Conservation (phyloP, 2,329 filamentous ascomycete genomes). For the Cytospora mali region DNA sequence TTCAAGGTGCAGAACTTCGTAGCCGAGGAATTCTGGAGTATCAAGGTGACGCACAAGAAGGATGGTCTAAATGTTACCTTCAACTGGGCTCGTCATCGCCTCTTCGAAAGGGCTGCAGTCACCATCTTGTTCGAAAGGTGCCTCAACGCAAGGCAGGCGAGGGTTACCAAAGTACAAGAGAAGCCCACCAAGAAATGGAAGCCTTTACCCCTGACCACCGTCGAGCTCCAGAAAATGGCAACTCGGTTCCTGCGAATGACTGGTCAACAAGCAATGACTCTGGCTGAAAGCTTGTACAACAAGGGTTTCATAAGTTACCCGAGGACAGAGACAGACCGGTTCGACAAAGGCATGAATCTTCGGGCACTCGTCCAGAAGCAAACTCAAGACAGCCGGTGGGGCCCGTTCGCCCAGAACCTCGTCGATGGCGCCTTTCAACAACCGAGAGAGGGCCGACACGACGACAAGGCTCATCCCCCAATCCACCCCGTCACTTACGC, state of each 20-base stretch:
- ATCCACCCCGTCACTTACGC: slow-evolving; percentile 95
- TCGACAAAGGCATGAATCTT: slow-evolving; percentile 87
- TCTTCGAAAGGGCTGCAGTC: slow-evolving; percentile 86
- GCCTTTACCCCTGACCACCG: slow-evolving; percentile 89
- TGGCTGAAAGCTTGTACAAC: slow-evolving; percentile 86
- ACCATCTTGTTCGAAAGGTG: slow-evolving; percentile 86
- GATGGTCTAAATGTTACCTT: slow-evolving; percentile 82
- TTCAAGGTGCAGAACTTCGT: slow-evolving; percentile 93
- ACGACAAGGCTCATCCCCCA: slow-evolving; percentile 95
- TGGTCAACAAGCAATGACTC: slow-evolving; percentile 85
- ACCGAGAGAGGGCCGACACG: slow-evolving; percentile 81
- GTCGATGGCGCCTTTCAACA: slow-evolving; percentile 76
- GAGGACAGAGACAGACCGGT: slow-evolving; percentile 94
- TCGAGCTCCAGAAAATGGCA: slow-evolving; percentile 95
- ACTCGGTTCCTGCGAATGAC: slow-evolving; percentile 88
- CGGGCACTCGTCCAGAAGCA: slow-evolving; percentile 82
- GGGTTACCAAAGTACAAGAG: slow-evolving; percentile 81
- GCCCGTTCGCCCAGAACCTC: slow-evolving; percentile 74
- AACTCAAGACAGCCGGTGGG: slow-evolving; percentile 75
- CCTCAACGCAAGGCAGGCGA: slow-evolving; percentile 72
- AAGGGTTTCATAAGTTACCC: slow-evolving; percentile 98
- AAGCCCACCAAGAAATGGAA: slow-evolving; percentile 95
- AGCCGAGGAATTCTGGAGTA: slow-evolving; percentile 89
- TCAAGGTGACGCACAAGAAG: slow-evolving; percentile 79
- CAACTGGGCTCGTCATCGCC: slow-evolving; percentile 75